phyloP scores from a whole-genome alignment of 2,329 filamentous ascomycete species.

The Colletotrichum godetiae region DNA sequence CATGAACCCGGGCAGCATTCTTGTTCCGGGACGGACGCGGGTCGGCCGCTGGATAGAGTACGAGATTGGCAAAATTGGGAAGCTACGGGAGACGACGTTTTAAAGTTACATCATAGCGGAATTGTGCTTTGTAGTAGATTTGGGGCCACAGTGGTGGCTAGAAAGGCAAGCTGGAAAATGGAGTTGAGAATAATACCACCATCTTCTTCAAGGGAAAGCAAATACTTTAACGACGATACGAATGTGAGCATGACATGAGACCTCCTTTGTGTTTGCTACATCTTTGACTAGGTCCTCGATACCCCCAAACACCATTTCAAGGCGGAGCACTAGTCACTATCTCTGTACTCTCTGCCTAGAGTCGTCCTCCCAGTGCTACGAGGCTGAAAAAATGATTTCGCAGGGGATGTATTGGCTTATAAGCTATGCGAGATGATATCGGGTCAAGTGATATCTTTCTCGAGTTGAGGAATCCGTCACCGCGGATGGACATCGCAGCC shows the following conservation, averaged over 20 bases:
- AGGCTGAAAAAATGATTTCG: too few relatives aligned
- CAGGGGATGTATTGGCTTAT: too few relatives aligned
- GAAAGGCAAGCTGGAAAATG: neutral
- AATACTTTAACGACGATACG: neutral
- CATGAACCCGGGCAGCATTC: conserved; percentile 87
- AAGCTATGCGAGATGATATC: too few relatives aligned
- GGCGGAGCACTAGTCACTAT: too few relatives aligned
- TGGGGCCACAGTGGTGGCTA: neutral
- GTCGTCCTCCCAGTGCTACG: too few relatives aligned
- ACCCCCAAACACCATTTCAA: too few relatives aligned
- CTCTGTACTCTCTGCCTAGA: too few relatives aligned
- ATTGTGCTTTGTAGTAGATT: neutral
- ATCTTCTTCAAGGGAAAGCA: neutral
- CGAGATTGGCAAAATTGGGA: conserved; percentile 73
- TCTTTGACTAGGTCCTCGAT: too few relatives aligned
- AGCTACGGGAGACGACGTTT: conserved; percentile 71
- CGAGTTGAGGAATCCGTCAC: too few relatives aligned
- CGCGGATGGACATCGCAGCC: too few relatives aligned
- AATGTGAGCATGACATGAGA: neutral
- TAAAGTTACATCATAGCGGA: conserved; percentile 44
- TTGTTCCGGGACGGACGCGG: conserved; percentile 75
- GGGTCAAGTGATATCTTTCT: too few relatives aligned
- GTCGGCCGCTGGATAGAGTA: conserved; percentile 90
- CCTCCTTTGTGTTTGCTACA: neutral
- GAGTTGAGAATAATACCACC: neutral